Conservation (phyloP, 495 filamentous ascomycete species). For the Pseudevernia furfuracea region DNA sequence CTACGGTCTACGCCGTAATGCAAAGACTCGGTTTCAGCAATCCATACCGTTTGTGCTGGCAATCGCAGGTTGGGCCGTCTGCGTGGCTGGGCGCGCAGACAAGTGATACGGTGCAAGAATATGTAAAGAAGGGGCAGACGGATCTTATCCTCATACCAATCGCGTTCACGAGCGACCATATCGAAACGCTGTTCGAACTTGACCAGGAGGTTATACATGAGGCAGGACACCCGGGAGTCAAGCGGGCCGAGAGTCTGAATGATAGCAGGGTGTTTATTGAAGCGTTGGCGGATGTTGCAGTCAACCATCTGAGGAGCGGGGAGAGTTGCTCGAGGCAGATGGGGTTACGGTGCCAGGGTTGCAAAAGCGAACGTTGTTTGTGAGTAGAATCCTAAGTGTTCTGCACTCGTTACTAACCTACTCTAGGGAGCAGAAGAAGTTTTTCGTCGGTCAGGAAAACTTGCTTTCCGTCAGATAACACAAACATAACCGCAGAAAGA, state of each 20-base stretch:
- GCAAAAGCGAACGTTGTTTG: constrained; percentile 79
- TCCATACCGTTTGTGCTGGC: constrained; percentile 91
- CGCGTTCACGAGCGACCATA: constrained; percentile 97
- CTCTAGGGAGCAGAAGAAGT: constrained; percentile 71
- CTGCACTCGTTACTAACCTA: background rate
- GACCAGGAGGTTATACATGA: constrained; percentile 94
- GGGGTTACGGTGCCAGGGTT: constrained; percentile 87
- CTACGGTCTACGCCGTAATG: constrained; percentile 97
- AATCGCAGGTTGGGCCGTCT: constrained; percentile 92
- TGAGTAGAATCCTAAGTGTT: background rate
- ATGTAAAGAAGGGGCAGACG: constrained; percentile 83
- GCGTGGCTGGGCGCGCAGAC: constrained; percentile 97
- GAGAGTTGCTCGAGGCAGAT: constrained; percentile 71
- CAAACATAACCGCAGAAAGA: background rate
- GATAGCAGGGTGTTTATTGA: constrained; percentile 86
- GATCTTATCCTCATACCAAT: constrained; percentile 91
- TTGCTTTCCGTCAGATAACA: constrained; percentile 17
- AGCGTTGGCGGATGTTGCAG: constrained; percentile 80
- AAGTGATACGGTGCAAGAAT: constrained; percentile 73
- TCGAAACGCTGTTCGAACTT: constrained; percentile 93
- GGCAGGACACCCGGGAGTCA: constrained; percentile 67
- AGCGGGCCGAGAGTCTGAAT: constrained; percentile 89
- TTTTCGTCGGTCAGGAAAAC: constrained; percentile 57
- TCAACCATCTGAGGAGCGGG: constrained; percentile 64
- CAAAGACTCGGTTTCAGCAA: constrained; percentile 76